phyloP scores from a whole-genome alignment of 2,329 filamentous ascomycete species.

The Trichoderma brevicompactum region DNA sequence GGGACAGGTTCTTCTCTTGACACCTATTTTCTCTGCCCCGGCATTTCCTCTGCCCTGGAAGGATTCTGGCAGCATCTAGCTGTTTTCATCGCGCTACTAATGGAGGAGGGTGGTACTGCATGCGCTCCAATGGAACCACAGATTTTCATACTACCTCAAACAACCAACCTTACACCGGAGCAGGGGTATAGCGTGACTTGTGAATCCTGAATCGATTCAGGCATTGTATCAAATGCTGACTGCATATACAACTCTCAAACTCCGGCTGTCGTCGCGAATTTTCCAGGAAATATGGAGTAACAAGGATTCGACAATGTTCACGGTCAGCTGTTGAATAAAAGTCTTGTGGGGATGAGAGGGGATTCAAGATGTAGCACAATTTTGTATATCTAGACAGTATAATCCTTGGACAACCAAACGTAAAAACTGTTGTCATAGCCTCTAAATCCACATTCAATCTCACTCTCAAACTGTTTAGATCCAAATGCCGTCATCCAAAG shows the following conservation, averaged over 20 bases:
- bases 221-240: constrained; percentile 2
- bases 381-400: neutral
- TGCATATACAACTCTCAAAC: neutral
- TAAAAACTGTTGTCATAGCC: neutral
- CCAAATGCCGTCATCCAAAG: neutral
- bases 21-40: neutral
- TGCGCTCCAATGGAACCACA: constrained; percentile 11
- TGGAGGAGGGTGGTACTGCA: constrained; percentile 1
- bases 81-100: neutral
- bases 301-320: neutral
- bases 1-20: neutral
- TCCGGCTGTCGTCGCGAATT: neutral
- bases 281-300: neutral
- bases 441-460: neutral
- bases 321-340: neutral
- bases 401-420: accelerated
- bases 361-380: neutral
- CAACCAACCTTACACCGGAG: neutral
- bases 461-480: neutral
- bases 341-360: neutral
- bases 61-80: neutral
- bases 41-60: neutral
- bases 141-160: neutral
- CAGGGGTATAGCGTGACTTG: neutral
- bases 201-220: neutral